Base-by-base conservation (phyloP, 2,329 filamentous ascomycete genomes). In the Aspergillus melleus region DNA sequence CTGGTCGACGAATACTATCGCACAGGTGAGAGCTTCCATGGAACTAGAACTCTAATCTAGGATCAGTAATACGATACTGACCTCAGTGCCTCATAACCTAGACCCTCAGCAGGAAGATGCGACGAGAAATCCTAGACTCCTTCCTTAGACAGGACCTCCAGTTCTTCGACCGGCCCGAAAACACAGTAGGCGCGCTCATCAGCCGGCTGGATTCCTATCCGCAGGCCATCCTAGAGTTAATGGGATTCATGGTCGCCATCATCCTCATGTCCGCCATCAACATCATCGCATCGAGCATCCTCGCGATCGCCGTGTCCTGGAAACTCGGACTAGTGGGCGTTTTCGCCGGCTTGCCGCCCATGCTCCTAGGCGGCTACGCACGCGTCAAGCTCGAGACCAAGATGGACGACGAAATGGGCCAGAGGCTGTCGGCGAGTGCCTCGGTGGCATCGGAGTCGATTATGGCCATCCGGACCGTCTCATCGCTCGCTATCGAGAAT, bases 241-340 rank as follows among this genome's bases (percentile, higher is more conserved):
- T 84, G 39, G 80, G 80, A 0, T 77, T 80, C 54, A 86, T 83
- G 60, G 57, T 83, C 10, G 74, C 74, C 2, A 66, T 85, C 2
- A 76, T 86, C 16, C 59, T 81, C 19, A 76, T 82, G 61, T 77
- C 80, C 52, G 54, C 79, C 1, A 70, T 81, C 53, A 84, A 80
- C 47, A 63, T 85, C 0, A 9, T 83, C 1, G 77, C 79, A 1
- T 81, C 77, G 61, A 75, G 76, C 14, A 71, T 81, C 9, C 68
- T 86, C 1, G 79, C 79, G 4, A 72, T 86, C 8, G 76, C 70
- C 2, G 75, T 75, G 52, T 80, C 80, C 0, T 86, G 80, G 80
- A 83, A 82, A 57, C 73, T 85, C 1, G 81, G 80, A 0, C 73
- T 85, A 0, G 78, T 81, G 0, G 71, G 82, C 1, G 70, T 79